These are phyloP conservation scores for Zasmidium cellare DNA, from an alignment of 2,329 filamentous ascomycete species.

Conservation along the genomic window DNA sequence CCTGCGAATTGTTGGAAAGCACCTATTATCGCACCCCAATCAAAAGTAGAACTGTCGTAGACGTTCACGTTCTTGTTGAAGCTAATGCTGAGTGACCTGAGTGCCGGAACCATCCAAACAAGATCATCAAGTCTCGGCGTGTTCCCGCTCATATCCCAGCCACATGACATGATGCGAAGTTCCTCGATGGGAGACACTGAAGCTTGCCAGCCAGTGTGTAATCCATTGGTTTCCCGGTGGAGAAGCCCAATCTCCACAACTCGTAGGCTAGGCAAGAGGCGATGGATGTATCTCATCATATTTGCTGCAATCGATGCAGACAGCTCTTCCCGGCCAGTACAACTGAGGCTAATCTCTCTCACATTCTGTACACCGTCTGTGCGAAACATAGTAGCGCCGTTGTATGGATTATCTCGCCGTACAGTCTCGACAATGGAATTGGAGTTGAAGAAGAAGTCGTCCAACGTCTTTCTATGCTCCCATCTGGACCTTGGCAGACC, in stretches of 20 bases:
- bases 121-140: background rate
- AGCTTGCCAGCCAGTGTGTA: no score
- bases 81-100: background rate
- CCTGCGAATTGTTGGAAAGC: background rate
- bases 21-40: background rate
- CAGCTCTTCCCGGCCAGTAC: no score
- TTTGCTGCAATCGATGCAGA: no score
- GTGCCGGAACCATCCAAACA: background rate
- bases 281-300: no score
- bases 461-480: background rate
- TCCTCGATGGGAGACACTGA: no score
- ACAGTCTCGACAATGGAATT: background rate
- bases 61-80: background rate
- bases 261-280: no score
- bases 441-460: background rate
- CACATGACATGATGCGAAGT: background rate
- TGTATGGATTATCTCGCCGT: background rate
- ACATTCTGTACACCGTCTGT: no score
- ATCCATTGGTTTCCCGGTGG: no score
- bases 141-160: background rate
- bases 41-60: background rate
- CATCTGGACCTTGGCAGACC: background rate
- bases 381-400: no score
- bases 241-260: no score
- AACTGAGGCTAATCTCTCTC: no score